Evolutionary conservation across 345 rosid genomes (phyloP).

Genomic region (Hirschfeldia incana): DNA sequence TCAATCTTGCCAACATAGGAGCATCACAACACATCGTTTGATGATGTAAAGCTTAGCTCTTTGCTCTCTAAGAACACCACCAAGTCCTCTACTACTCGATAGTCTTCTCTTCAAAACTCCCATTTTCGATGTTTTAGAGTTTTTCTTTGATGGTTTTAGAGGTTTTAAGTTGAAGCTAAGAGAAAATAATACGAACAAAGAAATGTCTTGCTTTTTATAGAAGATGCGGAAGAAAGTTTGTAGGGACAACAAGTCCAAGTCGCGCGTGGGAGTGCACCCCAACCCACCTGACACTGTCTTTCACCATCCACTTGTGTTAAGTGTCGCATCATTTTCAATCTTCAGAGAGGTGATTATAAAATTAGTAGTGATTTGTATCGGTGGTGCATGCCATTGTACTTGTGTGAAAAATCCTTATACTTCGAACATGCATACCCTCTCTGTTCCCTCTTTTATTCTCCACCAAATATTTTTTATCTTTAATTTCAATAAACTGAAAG

Average conservation of each 20-base stretch:
- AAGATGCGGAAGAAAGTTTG: background rate
- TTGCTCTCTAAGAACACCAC: slow-evolving; percentile 77
- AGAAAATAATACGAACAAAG: slow-evolving; percentile 12
- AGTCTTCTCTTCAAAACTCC: slow-evolving; percentile 72
- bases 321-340: slow-evolving; percentile 32
- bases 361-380: background rate
- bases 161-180: slow-evolving; percentile 17
- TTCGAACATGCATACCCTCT: slow-evolving; percentile 22
- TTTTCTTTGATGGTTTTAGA: slow-evolving; percentile 6
- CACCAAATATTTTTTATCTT: slow-evolving; percentile 6
- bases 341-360: background rate
- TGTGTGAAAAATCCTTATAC: slow-evolving; percentile 1
- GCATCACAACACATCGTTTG: slow-evolving; percentile 84
- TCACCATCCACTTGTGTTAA: slow-evolving; percentile 37
- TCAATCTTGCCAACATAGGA: slow-evolving; percentile 82
- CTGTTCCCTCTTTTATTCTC: slow-evolving; percentile 19
- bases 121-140: slow-evolving; percentile 24
- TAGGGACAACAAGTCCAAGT: slow-evolving; percentile 35
- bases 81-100: slow-evolving; percentile 57
- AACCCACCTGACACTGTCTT: slow-evolving; percentile 37
- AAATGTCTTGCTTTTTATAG: slow-evolving; percentile 11
- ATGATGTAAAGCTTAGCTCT: slow-evolving; percentile 84
- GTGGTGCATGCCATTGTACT: background rate
- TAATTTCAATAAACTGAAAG: slow-evolving; percentile 15
- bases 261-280: slow-evolving; percentile 39